These are phyloP conservation scores for Coemansia sp. DNA, from an alignment of 371 early-diverging fungal genomes.

Conservation along the genomic window DNA sequence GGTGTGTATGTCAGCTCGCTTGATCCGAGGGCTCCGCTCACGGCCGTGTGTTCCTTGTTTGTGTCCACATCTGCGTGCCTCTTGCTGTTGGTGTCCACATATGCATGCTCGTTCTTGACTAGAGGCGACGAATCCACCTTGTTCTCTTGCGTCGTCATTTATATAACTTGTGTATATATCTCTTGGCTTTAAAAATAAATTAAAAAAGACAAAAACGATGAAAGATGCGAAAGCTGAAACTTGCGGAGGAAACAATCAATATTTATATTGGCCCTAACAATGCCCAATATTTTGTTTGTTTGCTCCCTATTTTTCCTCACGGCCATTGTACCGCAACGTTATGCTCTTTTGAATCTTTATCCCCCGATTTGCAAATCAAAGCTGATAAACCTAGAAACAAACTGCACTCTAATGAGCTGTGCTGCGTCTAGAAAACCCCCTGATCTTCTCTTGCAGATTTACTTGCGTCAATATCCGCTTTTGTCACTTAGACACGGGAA, in stretches of 20 bases:
- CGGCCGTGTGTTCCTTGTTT: conserved; percentile 25
- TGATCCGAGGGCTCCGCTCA: conserved; percentile 21
- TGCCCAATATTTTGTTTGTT: neutral
- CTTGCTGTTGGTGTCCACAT: neutral
- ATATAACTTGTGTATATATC: neutral
- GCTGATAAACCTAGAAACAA: no score
- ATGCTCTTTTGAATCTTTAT: no score
- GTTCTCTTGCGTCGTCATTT: neutral
- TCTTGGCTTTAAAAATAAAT: neutral
- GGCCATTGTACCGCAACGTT: no score
- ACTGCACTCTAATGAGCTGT: no score
- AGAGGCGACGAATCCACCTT: neutral
- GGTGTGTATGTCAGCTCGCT: conserved; percentile 30
- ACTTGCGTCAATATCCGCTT: neutral
- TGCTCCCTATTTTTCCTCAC: neutral
- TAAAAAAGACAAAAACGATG: neutral
- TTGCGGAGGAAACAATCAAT: neutral
- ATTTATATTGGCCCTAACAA: neutral
- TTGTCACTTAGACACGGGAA: neutral
- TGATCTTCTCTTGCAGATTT: neutral
- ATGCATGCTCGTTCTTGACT: neutral
- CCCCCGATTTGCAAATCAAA: no score
- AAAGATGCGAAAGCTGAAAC: neutral
- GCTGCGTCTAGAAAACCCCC: no score
- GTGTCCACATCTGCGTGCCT: conserved; percentile 4